phyloP scores from a whole-genome alignment of 371 early-diverging fungal species.

The Syncephalis fuscata region DNA sequence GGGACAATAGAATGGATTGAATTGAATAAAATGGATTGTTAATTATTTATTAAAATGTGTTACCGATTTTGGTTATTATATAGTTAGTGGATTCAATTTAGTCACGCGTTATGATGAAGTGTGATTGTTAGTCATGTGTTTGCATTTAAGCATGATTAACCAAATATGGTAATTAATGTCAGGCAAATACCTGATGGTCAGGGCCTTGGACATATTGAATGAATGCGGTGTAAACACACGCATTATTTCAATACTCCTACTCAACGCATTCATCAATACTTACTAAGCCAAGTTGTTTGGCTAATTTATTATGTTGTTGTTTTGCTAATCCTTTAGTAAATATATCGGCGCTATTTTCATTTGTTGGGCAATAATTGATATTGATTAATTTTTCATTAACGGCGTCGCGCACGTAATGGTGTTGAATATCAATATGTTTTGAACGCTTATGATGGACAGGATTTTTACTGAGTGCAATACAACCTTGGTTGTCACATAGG shows the following conservation, averaged over 20 bases:
- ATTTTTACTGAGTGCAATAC: neutral
- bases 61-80: too few relatives aligned
- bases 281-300: neutral
- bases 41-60: too few relatives aligned
- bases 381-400: neutral
- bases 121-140: too few relatives aligned
- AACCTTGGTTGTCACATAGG: neutral
- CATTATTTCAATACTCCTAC: slow-evolving; percentile 1
- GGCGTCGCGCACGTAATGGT: neutral
- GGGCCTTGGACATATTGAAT: too few relatives aligned
- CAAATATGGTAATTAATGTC: too few relatives aligned
- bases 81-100: too few relatives aligned
- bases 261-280: neutral
- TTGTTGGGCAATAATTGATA: slow-evolving; percentile 2
- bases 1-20: too few relatives aligned
- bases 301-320: neutral
- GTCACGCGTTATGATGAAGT: too few relatives aligned
- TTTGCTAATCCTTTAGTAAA: slow-evolving; percentile 4
- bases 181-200: too few relatives aligned
- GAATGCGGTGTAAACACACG: too few relatives aligned
- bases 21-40: too few relatives aligned
- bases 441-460: neutral
- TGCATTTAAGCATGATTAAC: too few relatives aligned
- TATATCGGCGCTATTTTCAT: slow-evolving; percentile 6
- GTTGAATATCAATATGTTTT: slow-evolving; percentile 1